Evolutionary conservation across 2,329 filamentous ascomycete genomes (phyloP), one percentile per base, ranked within the genome.

Genomic region (Fusarium sp.): DNA sequence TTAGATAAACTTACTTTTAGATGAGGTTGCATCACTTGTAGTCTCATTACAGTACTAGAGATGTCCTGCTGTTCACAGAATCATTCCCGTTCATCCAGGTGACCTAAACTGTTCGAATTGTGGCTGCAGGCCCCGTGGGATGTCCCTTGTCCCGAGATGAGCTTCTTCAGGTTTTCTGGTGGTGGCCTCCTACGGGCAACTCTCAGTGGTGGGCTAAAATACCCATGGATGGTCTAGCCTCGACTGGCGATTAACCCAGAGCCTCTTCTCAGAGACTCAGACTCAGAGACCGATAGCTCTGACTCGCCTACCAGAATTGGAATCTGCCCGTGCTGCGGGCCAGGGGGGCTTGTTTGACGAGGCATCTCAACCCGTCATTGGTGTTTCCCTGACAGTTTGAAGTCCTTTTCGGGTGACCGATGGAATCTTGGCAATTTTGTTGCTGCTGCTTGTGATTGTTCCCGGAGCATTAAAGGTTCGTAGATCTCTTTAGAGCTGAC

Each of bases 131-230:
- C 56, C 29, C 52, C 62, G 67, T 63, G 67, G 57, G 57, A 48
- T 63, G 34, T 54, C 56, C 51, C 51, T 49, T 53, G 66, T 58
- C 40, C 60, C 48, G 47, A 69, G 51, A 57, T 66, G 47, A 69
- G 51, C 53, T 66, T 43, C 56, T 62, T 58, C 48, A 45, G 16
- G 49, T 38, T 41, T 49, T 45, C 25, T 58, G 29, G 20, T 32
- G 27, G 40, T 34, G 27, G 41, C 45, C 30, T 64, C 52, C 38
- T 43, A 22, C 34, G 20, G 38, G 32, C 24, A 47, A 38, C 59
- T 67, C 44, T 64, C 30, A 58, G 18, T 60, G 67, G 67, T 60
- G 58, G 53, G 45, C 58, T 59, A 65, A 60, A 55, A 48, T 48
- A 69, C 52, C 32, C 43, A 25, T 65, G 54, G 58, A 61, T 54